A percentile compares a stretch with the other conserved stretches of the same genome.
These are phyloP conservation scores for Gaertneriomyces semiglobifer DNA, from an alignment of 192 early-diverging fungal genomes.

Conservation along the genomic window DNA sequence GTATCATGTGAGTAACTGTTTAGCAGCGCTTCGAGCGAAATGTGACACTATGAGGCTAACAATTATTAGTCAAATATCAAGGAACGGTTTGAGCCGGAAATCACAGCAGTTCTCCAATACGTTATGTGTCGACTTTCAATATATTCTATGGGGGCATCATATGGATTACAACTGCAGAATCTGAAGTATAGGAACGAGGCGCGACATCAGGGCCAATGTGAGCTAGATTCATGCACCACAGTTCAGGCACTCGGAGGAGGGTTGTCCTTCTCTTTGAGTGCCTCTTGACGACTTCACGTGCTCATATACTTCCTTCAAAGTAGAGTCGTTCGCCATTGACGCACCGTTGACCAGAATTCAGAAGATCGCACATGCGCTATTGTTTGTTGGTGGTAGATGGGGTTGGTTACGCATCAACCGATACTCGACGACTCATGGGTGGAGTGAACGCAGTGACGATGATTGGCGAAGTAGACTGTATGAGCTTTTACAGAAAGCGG, in stretches of 20 bases:
- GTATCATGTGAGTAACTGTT: conserved; percentile 51
- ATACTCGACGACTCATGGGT: conserved; percentile 61
- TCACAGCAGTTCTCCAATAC: conserved; percentile 63
- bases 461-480: conserved; percentile 32
- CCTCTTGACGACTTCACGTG: no score
- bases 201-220: conserved; percentile 55
- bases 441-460: conserved; percentile 63
- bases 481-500: conserved; percentile 37
- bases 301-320: conserved; percentile 24
- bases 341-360: conserved; percentile 56
- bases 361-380: conserved; percentile 55
- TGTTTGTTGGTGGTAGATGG: conserved; percentile 73
- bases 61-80: conserved; percentile 47
- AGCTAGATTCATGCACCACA: conserved; percentile 7
- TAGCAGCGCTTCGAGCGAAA: neutral
- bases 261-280: no score
- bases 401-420: conserved; percentile 60
- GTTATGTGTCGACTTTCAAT: conserved; percentile 73
- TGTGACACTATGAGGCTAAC: neutral
- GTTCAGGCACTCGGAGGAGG: no score
- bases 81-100: conserved; percentile 68
- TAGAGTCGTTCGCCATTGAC: conserved; percentile 58
- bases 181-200: conserved; percentile 72
- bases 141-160: conserved; percentile 67
- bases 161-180: conserved; percentile 82